phyloP scores from a whole-genome alignment of 2,329 filamentous ascomycete genomes.

The Xylariaceae sp. region DNA sequence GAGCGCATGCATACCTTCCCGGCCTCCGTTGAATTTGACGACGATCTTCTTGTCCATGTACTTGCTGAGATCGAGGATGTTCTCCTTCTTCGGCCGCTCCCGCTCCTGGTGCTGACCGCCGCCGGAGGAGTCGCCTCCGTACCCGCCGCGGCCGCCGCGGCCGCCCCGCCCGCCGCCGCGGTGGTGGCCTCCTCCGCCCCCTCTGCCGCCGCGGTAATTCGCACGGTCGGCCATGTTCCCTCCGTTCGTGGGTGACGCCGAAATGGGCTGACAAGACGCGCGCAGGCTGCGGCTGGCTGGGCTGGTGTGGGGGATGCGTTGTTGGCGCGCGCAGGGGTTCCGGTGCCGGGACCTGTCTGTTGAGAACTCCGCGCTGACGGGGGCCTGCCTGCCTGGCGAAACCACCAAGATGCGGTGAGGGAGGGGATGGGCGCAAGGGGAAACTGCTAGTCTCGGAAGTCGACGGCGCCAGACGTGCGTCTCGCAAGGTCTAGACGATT shows the following conservation, averaged over 20 bases:
- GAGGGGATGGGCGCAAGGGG: no score
- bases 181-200: conserved; percentile 32
- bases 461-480: not conserved
- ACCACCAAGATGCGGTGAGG: not conserved
- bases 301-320: no score
- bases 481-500: conserved; percentile 4
- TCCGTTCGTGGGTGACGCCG: no score
- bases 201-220: conserved; percentile 39
- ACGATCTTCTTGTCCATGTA: conserved; percentile 96
- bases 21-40: conserved; percentile 93
- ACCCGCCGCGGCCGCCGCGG: conserved; percentile 34
- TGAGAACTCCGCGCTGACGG: no score
- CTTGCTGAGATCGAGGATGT: conserved; percentile 89
- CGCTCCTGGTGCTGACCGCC: conserved; percentile 41
- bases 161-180: conserved; percentile 32
- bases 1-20: conserved; percentile 74
- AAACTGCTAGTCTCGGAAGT: not conserved
- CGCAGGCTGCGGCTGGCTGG: no score
- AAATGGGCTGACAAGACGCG: no score
- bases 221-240: conserved; percentile 47
- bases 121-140: conserved; percentile 34
- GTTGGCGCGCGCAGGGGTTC: no score
- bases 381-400: not conserved
- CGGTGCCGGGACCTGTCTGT: no score
- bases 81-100: conserved; percentile 93